Conservation (phyloP, 1,284 basidiomycete genomes). For the Grifola frondosa region DNA sequence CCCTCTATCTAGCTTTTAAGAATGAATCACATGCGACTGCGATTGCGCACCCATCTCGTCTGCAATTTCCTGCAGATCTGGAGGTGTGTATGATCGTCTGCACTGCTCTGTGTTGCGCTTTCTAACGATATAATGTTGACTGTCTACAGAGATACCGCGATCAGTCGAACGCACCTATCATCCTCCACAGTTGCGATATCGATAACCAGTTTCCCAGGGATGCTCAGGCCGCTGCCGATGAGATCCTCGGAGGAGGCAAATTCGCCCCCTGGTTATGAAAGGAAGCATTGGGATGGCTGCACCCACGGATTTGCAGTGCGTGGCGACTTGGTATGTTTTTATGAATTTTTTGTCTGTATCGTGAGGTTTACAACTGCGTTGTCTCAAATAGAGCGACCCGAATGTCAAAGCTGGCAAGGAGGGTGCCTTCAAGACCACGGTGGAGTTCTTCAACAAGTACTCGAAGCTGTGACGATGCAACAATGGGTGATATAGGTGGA, state of each 20-base stretch:
- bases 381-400: slow-evolving; percentile 34
- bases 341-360: neutral
- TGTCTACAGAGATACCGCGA: slow-evolving; percentile 28
- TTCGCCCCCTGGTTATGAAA: slow-evolving; percentile 41
- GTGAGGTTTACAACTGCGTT: neutral
- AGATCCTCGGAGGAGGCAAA: slow-evolving; percentile 40
- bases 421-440: slow-evolving; percentile 40
- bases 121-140: no score
- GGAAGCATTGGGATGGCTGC: slow-evolving; percentile 44
- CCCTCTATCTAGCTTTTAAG: slow-evolving; percentile 69
- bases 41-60: slow-evolving; percentile 67
- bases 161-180: slow-evolving; percentile 36
- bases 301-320: slow-evolving; percentile 54
- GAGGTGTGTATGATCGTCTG: slow-evolving; percentile 46
- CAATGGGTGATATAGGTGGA: no score
- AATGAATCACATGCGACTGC: slow-evolving; percentile 52
- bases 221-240: slow-evolving; percentile 34
- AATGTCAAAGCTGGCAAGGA: slow-evolving; percentile 39
- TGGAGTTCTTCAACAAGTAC: slow-evolving; percentile 37
- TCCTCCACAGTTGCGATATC: slow-evolving; percentile 44
- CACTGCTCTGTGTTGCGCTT: slow-evolving; percentile 67
- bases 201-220: slow-evolving; percentile 36
- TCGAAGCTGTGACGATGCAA: slow-evolving; percentile 2
- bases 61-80: slow-evolving; percentile 61
- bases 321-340: slow-evolving; percentile 32